Evolutionary conservation across 257 asterid genomes (phyloP), one percentile per base, ranked within the genome.

Genomic region (Solanum ahanhuiri): DNA sequence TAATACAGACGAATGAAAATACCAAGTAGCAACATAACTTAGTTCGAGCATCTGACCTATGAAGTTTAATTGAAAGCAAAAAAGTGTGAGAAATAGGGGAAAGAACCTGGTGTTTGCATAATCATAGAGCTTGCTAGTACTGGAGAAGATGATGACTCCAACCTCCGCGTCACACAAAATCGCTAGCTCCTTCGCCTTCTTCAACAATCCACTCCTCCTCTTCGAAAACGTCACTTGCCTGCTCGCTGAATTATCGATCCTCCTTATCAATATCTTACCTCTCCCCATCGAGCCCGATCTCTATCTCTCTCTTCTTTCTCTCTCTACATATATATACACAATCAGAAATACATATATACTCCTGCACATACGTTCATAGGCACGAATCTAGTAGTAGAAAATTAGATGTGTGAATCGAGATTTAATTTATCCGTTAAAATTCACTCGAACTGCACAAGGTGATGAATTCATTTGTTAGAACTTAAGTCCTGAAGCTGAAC

Each of bases 71-170:
- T 48, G 18, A 48, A 2, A 23, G 23, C 63, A 54, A 54, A 54
- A 54, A 54, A 54, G 63, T 54, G 63, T 18, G 8, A 34, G 84
- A 25, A 5, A 43, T 77, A 6, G 37, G 41, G 5, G 15, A 15
- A 45, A 37, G 4, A 9, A 84, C 86, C 86, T 84, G 25, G 86
- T 51, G 86, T 20, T 84, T 64, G 86, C 31, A 18, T 63, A 67
- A 25, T 84, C 86, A 84, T 84, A 6, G 31, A 84, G 86, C 30
- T 84, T 84, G 81, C 86, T 31, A 84, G 86, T 84, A 39, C 60
- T 67, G 81, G 86, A 84, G 86, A 84, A 84, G 67, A 84, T 67
- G 66, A 84, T 43, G 7, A 84, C 86, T 1, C 86, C 86, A 69
- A 84, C 67, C 31, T 84, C 81, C 12, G 54, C 86, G 7, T 84